Base-by-base conservation (phyloP, 192 early-diverging fungal genomes). In the Umbelopsis vinacea region DNA sequence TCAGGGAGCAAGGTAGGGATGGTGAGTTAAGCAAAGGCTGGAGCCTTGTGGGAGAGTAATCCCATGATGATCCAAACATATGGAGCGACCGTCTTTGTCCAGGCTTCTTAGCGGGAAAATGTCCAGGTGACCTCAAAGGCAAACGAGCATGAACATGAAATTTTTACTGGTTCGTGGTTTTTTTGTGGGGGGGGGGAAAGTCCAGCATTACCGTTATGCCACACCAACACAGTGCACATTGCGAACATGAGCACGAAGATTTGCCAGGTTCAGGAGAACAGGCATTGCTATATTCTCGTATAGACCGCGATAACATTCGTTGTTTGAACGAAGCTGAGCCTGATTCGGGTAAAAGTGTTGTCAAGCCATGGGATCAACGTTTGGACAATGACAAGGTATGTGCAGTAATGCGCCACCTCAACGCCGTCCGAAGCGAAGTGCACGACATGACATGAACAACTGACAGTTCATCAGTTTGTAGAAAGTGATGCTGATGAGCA, bases 401-500 rank as follows among this genome's bases (percentile, higher is more conserved):
- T 29, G 29, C 29, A 29, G 29, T 29, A 29, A 29, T 29, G 29
- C 29, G 29, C 29, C 29, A 29, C 29, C 3, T 29, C 29, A 29
- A 29, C 29, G 29, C 29, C 29, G 29, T 1, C 29, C 29, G 29
- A 29, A 29, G 29, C 29, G 29, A 29, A 3, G 29, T 3, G 29
- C 3, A 29, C 29, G 29, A 29, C 29, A 29, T 29, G 29, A 3
- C 29, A 29, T 29, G 29, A 29, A n/a, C n/a, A 1, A 29, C 29
- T 29, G 29, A 29, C 29, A 29, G 29, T 3, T 11, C 33, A 35
- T 5, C 79, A 90, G 85, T 84, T 77, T 70, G 79, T 97, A 10
- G 87, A 92, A 68, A 92, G 90, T 52, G 95, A 97, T 79, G 87
- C 89, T 0, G 97, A 99, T 84, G 93, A 94, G 53, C 93, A 97